A percentile compares a stretch with the other conserved stretches of the same genome.
phyloP scores from a whole-genome alignment of 2,329 filamentous ascomycete species.

The Scortechinia acanthostroma region DNA sequence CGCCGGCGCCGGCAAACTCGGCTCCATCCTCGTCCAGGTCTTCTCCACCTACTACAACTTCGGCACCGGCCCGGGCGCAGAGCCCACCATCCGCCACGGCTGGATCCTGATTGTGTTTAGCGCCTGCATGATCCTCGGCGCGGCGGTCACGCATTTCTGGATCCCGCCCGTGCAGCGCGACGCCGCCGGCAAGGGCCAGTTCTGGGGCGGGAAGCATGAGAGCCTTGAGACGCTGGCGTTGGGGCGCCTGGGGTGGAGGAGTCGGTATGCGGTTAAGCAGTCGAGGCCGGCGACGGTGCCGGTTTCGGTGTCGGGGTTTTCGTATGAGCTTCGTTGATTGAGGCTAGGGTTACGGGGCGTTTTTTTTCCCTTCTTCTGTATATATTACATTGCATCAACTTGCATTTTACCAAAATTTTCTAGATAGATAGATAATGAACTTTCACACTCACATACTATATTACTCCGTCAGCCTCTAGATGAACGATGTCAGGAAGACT shows the following conservation, averaged over 20 bases:
- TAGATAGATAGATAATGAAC: too few species aligned
- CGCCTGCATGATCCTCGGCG: neutral
- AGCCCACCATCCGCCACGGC: neutral
- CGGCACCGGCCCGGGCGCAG: neutral
- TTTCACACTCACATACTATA: too few species aligned
- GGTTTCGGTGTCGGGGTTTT: too few species aligned
- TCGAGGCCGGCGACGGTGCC: too few species aligned
- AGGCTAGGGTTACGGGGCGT: too few species aligned
- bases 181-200: neutral
- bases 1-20: slow-evolving; percentile 61
- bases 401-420: too few species aligned
- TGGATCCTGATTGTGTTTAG: neutral
- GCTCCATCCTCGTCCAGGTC: slow-evolving; percentile 60
- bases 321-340: too few species aligned
- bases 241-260: neutral
- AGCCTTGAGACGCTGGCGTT: neutral
- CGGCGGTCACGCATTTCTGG: neutral
- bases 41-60: slow-evolving; percentile 37
- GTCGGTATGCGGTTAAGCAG: too few species aligned
- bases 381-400: too few species aligned
- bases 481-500: too few species aligned
- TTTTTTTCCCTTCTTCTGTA: too few species aligned
- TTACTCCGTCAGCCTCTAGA: too few species aligned
- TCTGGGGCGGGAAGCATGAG: neutral
- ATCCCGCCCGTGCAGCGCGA: neutral